These are phyloP conservation scores for Guyanaporus albipodus DNA, from an alignment of 768 basidiomycete genomes.

Conservation along the genomic window DNA sequence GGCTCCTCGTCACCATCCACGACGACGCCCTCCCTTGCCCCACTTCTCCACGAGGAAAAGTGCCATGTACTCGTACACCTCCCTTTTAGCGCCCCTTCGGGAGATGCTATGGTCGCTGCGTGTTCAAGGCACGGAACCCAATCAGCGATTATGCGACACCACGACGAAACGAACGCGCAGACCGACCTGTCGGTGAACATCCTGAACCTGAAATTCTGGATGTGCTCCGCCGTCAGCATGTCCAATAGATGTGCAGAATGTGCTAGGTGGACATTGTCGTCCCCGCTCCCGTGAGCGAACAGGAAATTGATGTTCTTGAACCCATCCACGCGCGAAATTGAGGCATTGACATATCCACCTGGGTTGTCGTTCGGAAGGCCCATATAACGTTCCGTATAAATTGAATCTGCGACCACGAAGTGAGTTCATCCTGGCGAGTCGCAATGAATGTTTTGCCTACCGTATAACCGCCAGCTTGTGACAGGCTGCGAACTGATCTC, in stretches of 20 bases:
- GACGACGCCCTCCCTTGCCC: conserved; percentile 73
- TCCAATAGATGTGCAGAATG: conserved; percentile 91
- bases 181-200: conserved; percentile 98
- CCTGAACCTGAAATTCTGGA: conserved; percentile 79
- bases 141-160: conserved; percentile 8
- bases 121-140: background rate
- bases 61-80: conserved; percentile 85
- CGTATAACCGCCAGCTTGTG: conserved; percentile 81
- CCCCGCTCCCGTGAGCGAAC: conserved; percentile 89
- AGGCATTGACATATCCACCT: conserved; percentile 85
- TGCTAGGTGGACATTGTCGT: conserved; percentile 95
- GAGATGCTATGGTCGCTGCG: conserved; percentile 76
- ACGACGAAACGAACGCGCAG: conserved; percentile 19
- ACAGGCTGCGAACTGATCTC: conserved; percentile 55
- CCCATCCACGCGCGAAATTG: conserved; percentile 82
- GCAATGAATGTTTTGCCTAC: conserved; percentile 40
- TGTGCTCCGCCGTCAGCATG: conserved; percentile 77
- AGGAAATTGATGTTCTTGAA: conserved; percentile 79
- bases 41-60: conserved; percentile 87
- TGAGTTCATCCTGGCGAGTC: background rate
- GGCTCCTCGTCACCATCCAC: conserved; percentile 63
- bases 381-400: conserved; percentile 99
- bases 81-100: conserved; percentile 72
- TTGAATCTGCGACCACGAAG: conserved; percentile 56
- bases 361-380: conserved; percentile 73